These are phyloP conservation scores for Blastobotrys indianensis DNA, from an alignment of 1,139 yeast genomes.

Conservation along the genomic window DNA sequence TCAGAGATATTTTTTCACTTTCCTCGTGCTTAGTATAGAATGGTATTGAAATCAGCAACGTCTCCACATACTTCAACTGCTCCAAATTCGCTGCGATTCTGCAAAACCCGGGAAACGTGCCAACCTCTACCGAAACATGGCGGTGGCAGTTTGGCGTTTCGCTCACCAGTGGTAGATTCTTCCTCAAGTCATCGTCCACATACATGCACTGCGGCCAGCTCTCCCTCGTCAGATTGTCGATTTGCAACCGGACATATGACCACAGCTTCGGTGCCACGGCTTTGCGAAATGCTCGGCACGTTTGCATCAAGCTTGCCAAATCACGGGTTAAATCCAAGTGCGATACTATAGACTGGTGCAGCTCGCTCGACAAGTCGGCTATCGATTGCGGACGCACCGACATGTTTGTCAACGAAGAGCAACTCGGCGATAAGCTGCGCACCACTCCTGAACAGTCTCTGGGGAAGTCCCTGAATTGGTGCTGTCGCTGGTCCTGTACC, in stretches of 20 bases:
- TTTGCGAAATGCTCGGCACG: constrained; percentile 4
- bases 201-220: constrained; percentile 12
- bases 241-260: constrained; percentile 7
- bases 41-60: constrained; percentile 8
- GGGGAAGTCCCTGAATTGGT: too few relatives aligned
- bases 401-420: too few relatives aligned
- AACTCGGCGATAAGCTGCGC: too few relatives aligned
- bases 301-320: constrained; percentile 5
- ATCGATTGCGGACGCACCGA: constrained; percentile 1
- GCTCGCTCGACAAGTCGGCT: constrained; percentile 7
- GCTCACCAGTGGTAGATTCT: constrained; percentile 8
- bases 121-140: neutral
- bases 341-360: constrained; percentile 2
- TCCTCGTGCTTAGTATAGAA: constrained; percentile 10
- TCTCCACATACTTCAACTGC: constrained; percentile 7
- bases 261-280: constrained; percentile 7
- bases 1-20: neutral
- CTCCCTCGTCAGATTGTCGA: constrained; percentile 10
- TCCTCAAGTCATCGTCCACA: constrained; percentile 10
- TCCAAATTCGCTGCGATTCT: constrained; percentile 3
- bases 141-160: constrained; percentile 7
- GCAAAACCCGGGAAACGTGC: constrained; percentile 10
- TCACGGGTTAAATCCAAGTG: constrained; percentile 9
- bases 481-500: too few relatives aligned
- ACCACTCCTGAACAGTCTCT: too few relatives aligned